Evolutionary conservation across 805 yeast genomes (phyloP), one percentile per base, ranked within the genome.

Genomic region (Candida anglica): DNA sequence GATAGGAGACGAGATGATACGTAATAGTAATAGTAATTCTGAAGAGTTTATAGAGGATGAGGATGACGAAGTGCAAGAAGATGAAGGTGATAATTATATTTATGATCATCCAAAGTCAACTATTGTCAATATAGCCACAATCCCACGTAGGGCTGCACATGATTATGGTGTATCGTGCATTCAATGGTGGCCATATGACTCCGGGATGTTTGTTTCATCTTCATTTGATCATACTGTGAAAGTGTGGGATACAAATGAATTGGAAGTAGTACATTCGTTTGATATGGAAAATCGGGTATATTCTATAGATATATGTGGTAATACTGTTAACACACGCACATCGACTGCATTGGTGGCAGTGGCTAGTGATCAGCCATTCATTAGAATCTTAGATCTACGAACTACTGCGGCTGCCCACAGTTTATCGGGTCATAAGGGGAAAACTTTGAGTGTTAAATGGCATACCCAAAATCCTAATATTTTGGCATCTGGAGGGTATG

Each of bases 171-270:
- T 89, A 0, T 83, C 95, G 0, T 60, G 75, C 11, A 64, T 86
- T 1, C 66, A 71, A 46, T 89, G 97, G 97, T 91, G 96, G 91
- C 88, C 93, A 0, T 63, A 64, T 28, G 97, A 89, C 56, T 77
- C 80, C 21, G 96, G 96, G 1, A 70, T 89, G 79, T 88, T 87
- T 60, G 69, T 87, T 14, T 73, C 87, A 3, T 77, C 87, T 1
- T 86, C 96, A 0, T 86, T 79, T 53, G 97, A 89, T 55, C 77
- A 74, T 38, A 73, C 77, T 0, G 73, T 88, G 15, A 83, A 80
- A 41, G 67, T 87, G 1, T 89, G 95, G 94, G 96, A 87, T 51
- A 72, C 96, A 0, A 71, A 71, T 36, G 60, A 71, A 13, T 58
- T 88, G 43, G 65, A 67, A n/a, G 75, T 76, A 14, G 95, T 77